Conservation (phyloP, 1,284 basidiomycete species). For the Microbotryum scabiosae region DNA sequence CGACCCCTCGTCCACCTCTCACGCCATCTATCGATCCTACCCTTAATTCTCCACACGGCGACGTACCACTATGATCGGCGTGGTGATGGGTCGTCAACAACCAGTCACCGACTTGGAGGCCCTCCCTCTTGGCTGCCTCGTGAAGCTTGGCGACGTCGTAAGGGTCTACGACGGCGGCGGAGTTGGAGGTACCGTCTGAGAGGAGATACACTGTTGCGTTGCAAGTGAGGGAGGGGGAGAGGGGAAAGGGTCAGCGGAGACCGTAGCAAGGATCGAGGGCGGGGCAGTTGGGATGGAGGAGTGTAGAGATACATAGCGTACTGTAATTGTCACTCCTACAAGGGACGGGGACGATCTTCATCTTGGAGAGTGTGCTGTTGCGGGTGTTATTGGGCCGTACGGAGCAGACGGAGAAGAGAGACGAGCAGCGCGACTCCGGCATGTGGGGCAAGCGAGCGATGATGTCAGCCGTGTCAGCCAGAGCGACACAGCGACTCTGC, state of each 20-base stretch:
- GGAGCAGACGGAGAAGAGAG: too few species aligned
- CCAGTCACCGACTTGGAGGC: constrained; percentile 48
- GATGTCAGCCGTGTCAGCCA: too few species aligned
- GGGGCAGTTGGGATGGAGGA: not conserved
- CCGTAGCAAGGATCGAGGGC: not conserved
- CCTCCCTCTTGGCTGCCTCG: constrained; percentile 56
- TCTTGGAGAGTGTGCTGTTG: not conserved
- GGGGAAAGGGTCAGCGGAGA: not conserved
- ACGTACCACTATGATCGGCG: constrained; percentile 29
- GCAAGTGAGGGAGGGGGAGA: not conserved
- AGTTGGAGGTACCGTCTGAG: constrained; percentile 11
- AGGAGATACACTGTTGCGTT: constrained; percentile 3
- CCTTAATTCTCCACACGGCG: too few species aligned
- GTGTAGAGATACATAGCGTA: too few species aligned
- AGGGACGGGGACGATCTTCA: constrained; percentile 26
- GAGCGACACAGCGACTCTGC: too few species aligned
- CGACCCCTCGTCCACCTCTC: too few species aligned
- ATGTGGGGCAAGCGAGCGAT: too few species aligned
- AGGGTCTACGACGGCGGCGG: constrained; percentile 53
- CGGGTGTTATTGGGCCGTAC: too few species aligned
- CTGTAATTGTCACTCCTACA: constrained; percentile 14
- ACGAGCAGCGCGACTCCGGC: too few species aligned
- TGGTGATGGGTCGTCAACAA: constrained; percentile 84
- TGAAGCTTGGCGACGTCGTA: constrained; percentile 71
- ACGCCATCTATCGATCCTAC: too few species aligned